phyloP scores from a whole-genome alignment of 257 asterid genomes.

The Solanum arcanum region DNA sequence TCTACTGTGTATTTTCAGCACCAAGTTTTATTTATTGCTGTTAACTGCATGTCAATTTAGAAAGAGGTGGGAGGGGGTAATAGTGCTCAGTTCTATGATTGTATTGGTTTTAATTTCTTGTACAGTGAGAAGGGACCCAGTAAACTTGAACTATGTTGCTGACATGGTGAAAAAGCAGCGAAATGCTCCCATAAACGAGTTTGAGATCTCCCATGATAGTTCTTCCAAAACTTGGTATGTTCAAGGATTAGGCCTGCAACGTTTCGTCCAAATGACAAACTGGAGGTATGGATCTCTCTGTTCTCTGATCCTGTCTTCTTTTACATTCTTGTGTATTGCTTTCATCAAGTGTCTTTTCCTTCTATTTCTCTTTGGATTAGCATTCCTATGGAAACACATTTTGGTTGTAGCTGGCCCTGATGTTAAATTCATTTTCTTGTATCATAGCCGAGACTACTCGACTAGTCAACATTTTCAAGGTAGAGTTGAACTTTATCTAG shows the following conservation, averaged over 20 bases:
- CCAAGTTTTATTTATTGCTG: not conserved
- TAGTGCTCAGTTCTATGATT: not conserved
- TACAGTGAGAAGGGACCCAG: constrained; percentile 29
- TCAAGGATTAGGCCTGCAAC: constrained; percentile 74
- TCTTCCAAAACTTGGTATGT: constrained; percentile 58
- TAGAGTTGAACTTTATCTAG: not conserved
- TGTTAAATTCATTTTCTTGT: not conserved
- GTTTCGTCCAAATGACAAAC: constrained; percentile 97
- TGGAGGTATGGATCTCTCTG: constrained; percentile 60
- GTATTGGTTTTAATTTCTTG: not conserved
- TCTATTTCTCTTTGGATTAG: not conserved
- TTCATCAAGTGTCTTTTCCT: not conserved
- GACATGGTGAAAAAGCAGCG: constrained; percentile 61
- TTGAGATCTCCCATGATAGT: constrained; percentile 55
- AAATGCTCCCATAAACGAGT: constrained; percentile 67
- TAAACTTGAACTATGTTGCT: constrained; percentile 53
- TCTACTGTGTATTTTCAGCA: not conserved
- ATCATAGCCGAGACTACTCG: not conserved
- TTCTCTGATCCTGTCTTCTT: not conserved
- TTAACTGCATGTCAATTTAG: not conserved
- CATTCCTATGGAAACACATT: not conserved
- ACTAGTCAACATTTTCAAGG: not conserved
- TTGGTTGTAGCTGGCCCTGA: not conserved
- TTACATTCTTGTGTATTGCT: not conserved
- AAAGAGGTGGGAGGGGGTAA: not conserved